Percentiles rank a stretch among this genome's conserved stretches.
Conservation (phyloP, 1,284 basidiomycete species). For the Rhodotorula glutinis region DNA sequence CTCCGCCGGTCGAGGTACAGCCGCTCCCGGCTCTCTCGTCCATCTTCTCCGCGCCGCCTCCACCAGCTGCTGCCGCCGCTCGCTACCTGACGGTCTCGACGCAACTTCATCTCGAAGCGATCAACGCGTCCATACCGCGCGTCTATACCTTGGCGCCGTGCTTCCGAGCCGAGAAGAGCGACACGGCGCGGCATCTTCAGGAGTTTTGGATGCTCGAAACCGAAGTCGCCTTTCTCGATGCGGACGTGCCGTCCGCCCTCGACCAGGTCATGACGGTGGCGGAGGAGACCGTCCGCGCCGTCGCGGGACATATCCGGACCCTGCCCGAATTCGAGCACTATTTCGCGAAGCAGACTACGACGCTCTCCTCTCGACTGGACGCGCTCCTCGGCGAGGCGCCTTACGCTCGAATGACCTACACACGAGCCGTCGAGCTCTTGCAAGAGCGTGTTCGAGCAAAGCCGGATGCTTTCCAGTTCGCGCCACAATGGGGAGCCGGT, state of each 20-base stretch:
- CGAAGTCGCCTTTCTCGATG: slow-evolving; percentile 67
- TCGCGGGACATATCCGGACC: slow-evolving; percentile 12
- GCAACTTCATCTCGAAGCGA: slow-evolving; percentile 90
- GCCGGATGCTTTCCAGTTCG: slow-evolving; percentile 52
- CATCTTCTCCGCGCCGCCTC: slow-evolving; percentile 45
- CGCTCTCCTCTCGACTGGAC: background rate
- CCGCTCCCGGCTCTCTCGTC: background rate
- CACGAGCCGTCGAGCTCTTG: slow-evolving; percentile 67
- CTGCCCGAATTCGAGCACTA: slow-evolving; percentile 10
- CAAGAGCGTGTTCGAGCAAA: slow-evolving; percentile 44
- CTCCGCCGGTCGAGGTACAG: background rate
- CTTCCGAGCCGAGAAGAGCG: slow-evolving; percentile 86
- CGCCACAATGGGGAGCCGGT: slow-evolving; percentile 63
- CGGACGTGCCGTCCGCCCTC: slow-evolving; percentile 38
- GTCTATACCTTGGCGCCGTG: slow-evolving; percentile 88
- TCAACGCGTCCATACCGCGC: slow-evolving; percentile 70
- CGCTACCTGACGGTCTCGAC: slow-evolving; percentile 86
- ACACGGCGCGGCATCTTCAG: slow-evolving; percentile 85
- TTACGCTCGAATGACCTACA: slow-evolving; percentile 67
- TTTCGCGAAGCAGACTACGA: background rate
- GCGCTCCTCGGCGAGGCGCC: slow-evolving; percentile 7
- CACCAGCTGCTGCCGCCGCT: background rate
- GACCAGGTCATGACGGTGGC: slow-evolving; percentile 66
- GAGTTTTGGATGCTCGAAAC: slow-evolving; percentile 99
- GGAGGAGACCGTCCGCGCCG: slow-evolving; percentile 61